phyloP scores from a whole-genome alignment of 2,329 filamentous ascomycete genomes.

The Bertia moriformis region DNA sequence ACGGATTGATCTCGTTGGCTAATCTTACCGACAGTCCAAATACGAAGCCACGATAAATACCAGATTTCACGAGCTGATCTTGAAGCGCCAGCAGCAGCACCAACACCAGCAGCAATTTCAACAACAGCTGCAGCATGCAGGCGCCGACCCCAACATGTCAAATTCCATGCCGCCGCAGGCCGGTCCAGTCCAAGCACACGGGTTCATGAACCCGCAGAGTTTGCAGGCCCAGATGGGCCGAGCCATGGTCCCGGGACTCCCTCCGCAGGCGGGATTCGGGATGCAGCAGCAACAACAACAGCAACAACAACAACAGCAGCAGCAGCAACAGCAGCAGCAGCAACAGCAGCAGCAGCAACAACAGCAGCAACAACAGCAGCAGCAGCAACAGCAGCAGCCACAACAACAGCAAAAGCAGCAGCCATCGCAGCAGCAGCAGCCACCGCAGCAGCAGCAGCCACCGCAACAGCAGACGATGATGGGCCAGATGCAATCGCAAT shows the following conservation, averaged over 20 bases:
- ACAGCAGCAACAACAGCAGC: slow-evolving; percentile 12
- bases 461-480: too few species aligned
- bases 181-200: slow-evolving; percentile 16
- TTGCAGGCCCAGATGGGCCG: slow-evolving; percentile 36
- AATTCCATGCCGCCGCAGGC: slow-evolving; percentile 31
- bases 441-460: slow-evolving; percentile 32
- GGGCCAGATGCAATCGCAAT: slow-evolving; percentile 13
- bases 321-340: slow-evolving; percentile 2
- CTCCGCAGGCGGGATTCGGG: slow-evolving; percentile 29
- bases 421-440: too few species aligned
- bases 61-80: slow-evolving; percentile 32
- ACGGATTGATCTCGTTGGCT: neutral
- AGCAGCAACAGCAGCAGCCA: slow-evolving; percentile 10
- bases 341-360: slow-evolving; percentile 9
- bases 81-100: slow-evolving; percentile 33
- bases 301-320: slow-evolving; percentile 23
- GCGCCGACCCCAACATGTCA: too few species aligned
- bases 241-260: slow-evolving; percentile 31
- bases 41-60: slow-evolving; percentile 32
- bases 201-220: slow-evolving; percentile 37
- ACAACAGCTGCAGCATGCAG: too few species aligned
- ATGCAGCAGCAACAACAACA: slow-evolving; percentile 44
- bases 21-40: slow-evolving; percentile 20
- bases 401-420: slow-evolving; percentile 9
- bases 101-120: too few species aligned